Evolutionary conservation across 2,329 filamentous ascomycete genomes (phyloP).

Genomic region (Penicillium brevicompactum): DNA sequence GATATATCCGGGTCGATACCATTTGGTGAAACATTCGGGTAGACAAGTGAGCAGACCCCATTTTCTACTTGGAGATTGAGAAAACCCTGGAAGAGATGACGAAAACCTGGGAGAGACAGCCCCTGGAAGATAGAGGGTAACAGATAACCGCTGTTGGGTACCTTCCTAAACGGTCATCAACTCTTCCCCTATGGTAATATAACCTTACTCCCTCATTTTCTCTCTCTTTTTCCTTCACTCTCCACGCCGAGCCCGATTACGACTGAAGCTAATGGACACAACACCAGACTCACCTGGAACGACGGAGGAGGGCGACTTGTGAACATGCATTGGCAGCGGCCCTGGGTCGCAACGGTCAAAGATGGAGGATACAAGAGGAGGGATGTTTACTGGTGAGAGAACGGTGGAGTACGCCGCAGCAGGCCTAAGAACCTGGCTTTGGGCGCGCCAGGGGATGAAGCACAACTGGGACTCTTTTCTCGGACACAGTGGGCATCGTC

Average conservation of each 20-base stretch:
- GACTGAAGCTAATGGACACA: neutral
- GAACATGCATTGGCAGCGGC: neutral
- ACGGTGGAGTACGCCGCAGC: constrained; percentile 1
- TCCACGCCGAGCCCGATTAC: neutral
- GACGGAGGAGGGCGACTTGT: neutral
- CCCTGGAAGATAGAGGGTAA: too few species aligned
- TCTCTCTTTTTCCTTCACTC: neutral
- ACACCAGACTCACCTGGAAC: constrained; percentile 1
- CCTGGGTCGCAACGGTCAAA: constrained; percentile 1
- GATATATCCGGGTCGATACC: too few species aligned
- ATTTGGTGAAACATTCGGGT: too few species aligned
- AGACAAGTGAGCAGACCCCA: too few species aligned
- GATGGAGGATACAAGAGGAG: constrained; percentile 2
- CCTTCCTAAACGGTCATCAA: neutral
- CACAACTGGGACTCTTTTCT: constrained; percentile 5
- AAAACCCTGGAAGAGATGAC: too few species aligned
- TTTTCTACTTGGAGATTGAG: too few species aligned
- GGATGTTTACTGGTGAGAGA: constrained; percentile 3
- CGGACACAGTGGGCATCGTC: constrained; percentile 9
- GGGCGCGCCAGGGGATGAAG: constrained; percentile 3
- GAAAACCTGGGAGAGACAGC: too few species aligned
- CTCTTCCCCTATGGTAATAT: neutral
- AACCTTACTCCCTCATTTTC: neutral
- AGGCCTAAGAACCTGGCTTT: neutral
- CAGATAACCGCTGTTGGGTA: neutral